phyloP scores from a whole-genome alignment of 768 basidiomycete species.

The Pulveroboletus sp. region DNA sequence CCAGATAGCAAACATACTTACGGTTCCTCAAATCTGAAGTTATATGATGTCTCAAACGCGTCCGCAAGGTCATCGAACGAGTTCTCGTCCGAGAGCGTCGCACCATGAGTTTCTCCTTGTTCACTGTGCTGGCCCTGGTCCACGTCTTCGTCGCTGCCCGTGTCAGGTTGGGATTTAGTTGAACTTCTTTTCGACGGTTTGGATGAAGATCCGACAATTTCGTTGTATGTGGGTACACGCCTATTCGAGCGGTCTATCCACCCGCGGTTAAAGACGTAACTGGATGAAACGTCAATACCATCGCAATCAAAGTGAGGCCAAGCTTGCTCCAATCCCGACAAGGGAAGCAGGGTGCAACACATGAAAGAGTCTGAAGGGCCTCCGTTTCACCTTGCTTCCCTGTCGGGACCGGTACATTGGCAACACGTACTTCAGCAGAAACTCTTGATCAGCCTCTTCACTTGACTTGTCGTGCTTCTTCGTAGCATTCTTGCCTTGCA shows the following conservation, averaged over 20 bases:
- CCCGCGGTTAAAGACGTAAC: constrained; percentile 95
- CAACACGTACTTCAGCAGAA: constrained; percentile 75
- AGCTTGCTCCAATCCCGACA: neutral
- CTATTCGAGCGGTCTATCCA: constrained; percentile 83
- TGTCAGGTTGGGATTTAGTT: constrained; percentile 11
- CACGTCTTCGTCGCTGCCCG: constrained; percentile 12
- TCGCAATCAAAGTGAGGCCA: neutral
- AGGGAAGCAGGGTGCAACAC: neutral
- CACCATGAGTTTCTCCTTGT: constrained; percentile 25
- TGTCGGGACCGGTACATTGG: too few relatives aligned
- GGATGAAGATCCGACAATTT: constrained; percentile 52
- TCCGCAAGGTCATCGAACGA: constrained; percentile 90
- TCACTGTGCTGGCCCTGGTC: constrained; percentile 13
- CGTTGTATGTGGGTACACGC: constrained; percentile 80
- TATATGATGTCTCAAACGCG: constrained; percentile 92
- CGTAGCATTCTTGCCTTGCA: constrained; percentile 19
- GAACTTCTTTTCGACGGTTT: constrained; percentile 24
- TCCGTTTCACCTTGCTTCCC: too few relatives aligned
- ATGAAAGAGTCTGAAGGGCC: neutral
- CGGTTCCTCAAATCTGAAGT: constrained; percentile 97
- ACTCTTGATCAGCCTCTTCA: constrained; percentile 75
- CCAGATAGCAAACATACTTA: constrained; percentile 38
- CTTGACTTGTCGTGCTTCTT: constrained; percentile 33
- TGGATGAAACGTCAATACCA: constrained; percentile 28
- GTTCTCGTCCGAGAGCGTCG: constrained; percentile 51